Percentiles rank a stretch among this genome's conserved stretches.
Conservation (phyloP, 2,329 filamentous ascomycete genomes). For the Periconia macrospinosa region DNA sequence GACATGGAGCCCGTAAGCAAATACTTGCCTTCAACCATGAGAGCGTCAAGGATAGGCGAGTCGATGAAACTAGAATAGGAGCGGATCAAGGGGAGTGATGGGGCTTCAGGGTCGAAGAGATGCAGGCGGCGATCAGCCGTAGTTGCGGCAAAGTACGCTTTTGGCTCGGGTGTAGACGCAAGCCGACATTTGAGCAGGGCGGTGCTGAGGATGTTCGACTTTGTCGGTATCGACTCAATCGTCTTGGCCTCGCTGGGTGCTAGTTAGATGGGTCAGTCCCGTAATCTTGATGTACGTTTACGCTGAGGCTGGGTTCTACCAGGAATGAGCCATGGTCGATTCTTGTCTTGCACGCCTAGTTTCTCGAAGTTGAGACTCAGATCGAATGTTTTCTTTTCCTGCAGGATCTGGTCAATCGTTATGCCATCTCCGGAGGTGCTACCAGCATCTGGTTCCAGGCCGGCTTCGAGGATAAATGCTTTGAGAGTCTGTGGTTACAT, state of each 20-base stretch:
- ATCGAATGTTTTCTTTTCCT: slow-evolving; percentile 63
- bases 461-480: slow-evolving; percentile 61
- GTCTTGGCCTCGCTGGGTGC: slow-evolving; percentile 51
- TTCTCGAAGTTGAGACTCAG: slow-evolving; percentile 59
- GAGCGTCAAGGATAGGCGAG: slow-evolving; percentile 58
- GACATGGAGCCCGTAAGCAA: slow-evolving; percentile 62
- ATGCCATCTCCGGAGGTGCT: slow-evolving; percentile 46
- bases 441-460: slow-evolving; percentile 55
- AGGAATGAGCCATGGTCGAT: slow-evolving; percentile 50
- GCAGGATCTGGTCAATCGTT: slow-evolving; percentile 62
- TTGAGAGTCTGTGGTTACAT: slow-evolving; percentile 55
- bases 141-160: slow-evolving; percentile 35
- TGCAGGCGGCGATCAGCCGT: slow-evolving; percentile 50
- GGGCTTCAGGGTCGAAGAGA: slow-evolving; percentile 43
- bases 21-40: slow-evolving; percentile 47
- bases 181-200: slow-evolving; percentile 45
- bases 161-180: slow-evolving; percentile 10
- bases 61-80: slow-evolving; percentile 49
- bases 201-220: slow-evolving; percentile 57
- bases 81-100: slow-evolving; percentile 33
- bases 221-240: slow-evolving; percentile 48
- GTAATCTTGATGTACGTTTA: too few species aligned
- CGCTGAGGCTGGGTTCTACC: slow-evolving; percentile 31
- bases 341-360: slow-evolving; percentile 48
- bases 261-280: slow-evolving; percentile 13